Evolutionary conservation across 2,329 filamentous ascomycete genomes (phyloP).

Genomic region (Clonostachys rosea): DNA sequence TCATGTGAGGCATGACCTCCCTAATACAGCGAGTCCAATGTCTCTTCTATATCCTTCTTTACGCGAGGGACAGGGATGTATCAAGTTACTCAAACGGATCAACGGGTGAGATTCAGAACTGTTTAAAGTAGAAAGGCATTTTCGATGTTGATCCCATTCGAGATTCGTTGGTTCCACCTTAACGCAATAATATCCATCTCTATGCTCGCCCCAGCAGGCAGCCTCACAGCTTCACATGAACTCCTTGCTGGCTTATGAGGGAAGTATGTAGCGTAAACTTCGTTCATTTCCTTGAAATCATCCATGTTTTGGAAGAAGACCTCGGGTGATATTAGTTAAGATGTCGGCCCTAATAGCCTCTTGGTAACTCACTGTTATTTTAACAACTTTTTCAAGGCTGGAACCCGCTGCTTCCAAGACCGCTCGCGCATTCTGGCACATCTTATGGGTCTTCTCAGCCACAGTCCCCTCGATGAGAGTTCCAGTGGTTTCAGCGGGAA

Average conservation of each 20-base stretch:
- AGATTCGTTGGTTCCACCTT: too few relatives aligned
- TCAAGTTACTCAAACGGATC: too few relatives aligned
- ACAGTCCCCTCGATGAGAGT: conserved; percentile 58
- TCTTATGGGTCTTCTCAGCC: conserved; percentile 16
- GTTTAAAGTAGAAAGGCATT: too few relatives aligned
- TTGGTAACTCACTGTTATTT: conserved; percentile 37
- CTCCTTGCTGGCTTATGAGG: not conserved
- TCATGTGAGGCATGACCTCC: too few relatives aligned
- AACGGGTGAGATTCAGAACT: too few relatives aligned
- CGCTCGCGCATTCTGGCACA: conserved; percentile 52
- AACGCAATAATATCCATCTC: not conserved
- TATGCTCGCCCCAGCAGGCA: not conserved
- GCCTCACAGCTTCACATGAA: not conserved
- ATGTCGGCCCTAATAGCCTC: not conserved
- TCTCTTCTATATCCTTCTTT: too few relatives aligned
- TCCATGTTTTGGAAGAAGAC: not conserved
- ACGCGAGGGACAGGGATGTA: too few relatives aligned
- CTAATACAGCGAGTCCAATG: too few relatives aligned
- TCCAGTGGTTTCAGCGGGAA: conserved; percentile 55
- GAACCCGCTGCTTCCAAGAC: conserved; percentile 65
- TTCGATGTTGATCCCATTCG: too few relatives aligned
- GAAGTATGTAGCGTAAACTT: not conserved
- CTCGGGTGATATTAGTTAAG: not conserved
- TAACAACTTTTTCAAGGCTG: conserved; percentile 60
- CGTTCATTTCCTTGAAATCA: not conserved